Conservation (phyloP, 768 basidiomycete genomes). For the Leucocoprinus birnbaumii region DNA sequence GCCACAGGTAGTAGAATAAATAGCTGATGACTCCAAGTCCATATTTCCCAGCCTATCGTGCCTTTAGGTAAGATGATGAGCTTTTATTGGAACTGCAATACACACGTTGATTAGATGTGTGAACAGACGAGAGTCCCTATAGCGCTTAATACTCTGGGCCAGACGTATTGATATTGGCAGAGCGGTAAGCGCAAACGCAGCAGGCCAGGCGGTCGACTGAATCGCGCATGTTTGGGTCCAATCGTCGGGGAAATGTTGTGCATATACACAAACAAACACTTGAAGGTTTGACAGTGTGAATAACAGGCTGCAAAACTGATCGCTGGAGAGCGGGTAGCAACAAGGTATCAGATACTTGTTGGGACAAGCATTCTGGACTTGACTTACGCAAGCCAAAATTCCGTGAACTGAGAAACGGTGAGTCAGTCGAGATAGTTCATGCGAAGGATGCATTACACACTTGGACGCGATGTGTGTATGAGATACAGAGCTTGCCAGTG, state of each 20-base stretch:
- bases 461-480: conserved; percentile 75
- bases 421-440: conserved; percentile 6
- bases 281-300: conserved; percentile 75
- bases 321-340: conserved; percentile 36
- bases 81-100: background rate
- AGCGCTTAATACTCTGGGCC: conserved; percentile 87
- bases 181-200: conserved; percentile 53
- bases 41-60: conserved; percentile 80
- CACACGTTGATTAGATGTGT: conserved; percentile 88
- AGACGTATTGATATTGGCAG: conserved; percentile 78
- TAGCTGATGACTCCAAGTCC: conserved; percentile 60
- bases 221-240: conserved; percentile 42
- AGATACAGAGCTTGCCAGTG: conserved; percentile 57
- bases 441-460: conserved; percentile 33
- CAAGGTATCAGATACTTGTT: background rate
- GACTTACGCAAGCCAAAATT: conserved; percentile 86
- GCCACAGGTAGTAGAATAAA: conserved; percentile 77
- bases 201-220: conserved; percentile 52
- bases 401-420: conserved; percentile 53
- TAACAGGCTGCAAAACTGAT: conserved; percentile 78
- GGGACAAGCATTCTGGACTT: too few relatives aligned
- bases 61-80: conserved; percentile 3
- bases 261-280: conserved; percentile 74
- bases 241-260: conserved; percentile 44
- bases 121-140: conserved; percentile 64